phyloP scores from a whole-genome alignment of 805 yeast genomes.

The Metschnikowia amazonensis region DNA sequence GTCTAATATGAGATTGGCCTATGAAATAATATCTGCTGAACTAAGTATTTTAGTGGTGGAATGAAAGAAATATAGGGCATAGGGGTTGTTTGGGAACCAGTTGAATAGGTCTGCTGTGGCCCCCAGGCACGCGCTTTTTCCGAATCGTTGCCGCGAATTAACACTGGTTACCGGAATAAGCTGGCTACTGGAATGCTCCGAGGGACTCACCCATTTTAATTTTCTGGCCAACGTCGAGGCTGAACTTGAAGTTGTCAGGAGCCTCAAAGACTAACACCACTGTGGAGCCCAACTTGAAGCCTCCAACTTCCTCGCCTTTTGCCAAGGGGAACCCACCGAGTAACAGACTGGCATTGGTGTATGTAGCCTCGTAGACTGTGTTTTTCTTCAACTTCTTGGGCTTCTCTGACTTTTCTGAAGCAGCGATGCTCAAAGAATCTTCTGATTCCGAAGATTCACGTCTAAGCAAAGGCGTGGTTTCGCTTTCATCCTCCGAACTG shows the following conservation, averaged over 20 bases:
- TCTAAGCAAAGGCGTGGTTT: constrained; percentile 1
- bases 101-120: neutral
- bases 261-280: constrained; percentile 98
- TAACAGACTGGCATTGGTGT: constrained; percentile 68
- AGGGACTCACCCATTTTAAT: constrained; percentile 82
- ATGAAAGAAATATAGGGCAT: neutral
- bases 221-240: constrained; percentile 64
- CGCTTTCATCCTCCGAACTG: constrained; percentile 8
- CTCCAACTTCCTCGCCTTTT: constrained; percentile 96
- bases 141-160: neutral
- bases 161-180: neutral
- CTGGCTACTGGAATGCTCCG: constrained; percentile 43
- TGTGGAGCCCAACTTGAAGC: constrained; percentile 92
- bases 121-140: neutral
- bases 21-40: neutral
- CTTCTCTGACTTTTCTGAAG: constrained; percentile 9
- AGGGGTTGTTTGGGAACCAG: neutral
- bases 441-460: constrained; percentile 1
- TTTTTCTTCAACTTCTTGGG: constrained; percentile 53
- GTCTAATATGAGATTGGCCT: neutral
- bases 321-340: constrained; percentile 84
- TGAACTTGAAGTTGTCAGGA: constrained; percentile 72
- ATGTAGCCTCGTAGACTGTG: constrained; percentile 92
- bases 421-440: neutral
- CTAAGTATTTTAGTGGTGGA: neutral